Percentiles rank a stretch among this genome's conserved stretches.
Evolutionary conservation across 305 asterid species (phyloP).

Genomic region (Fraxinus latifolia): DNA sequence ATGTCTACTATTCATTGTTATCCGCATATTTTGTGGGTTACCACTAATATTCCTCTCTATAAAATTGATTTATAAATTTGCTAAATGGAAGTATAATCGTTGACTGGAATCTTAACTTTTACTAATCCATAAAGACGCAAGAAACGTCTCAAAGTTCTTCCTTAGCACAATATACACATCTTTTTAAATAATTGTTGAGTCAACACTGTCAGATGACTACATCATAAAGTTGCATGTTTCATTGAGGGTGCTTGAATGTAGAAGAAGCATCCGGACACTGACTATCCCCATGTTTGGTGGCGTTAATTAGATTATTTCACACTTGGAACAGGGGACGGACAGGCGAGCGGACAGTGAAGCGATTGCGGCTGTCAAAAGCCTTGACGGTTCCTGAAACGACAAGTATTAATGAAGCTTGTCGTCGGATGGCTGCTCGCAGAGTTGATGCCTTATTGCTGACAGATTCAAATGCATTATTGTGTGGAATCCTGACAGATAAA

Average conservation of each 20-base stretch:
- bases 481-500: conserved; percentile 97
- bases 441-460: conserved; percentile 89
- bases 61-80: neutral
- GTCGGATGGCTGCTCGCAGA: conserved; percentile 86
- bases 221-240: neutral
- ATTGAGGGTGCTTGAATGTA: neutral
- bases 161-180: neutral
- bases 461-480: conserved; percentile 83
- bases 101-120: neutral
- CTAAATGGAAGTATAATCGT: neutral
- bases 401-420: conserved; percentile 76
- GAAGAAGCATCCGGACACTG: neutral
- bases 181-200: neutral
- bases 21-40: neutral
- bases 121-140: neutral
- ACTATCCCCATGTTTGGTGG: neutral
- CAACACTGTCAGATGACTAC: neutral
- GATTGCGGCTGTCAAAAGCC: conserved; percentile 82
- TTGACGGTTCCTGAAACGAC: conserved; percentile 81
- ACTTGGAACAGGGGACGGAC: conserved; percentile 55
- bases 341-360: conserved; percentile 92
- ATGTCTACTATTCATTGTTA: neutral
- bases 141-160: neutral
- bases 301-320: conserved; percentile 12
- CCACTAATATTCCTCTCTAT: neutral